Evolutionary conservation across 345 rosid genomes (phyloP), one percentile per base, ranked within the genome.

Genomic region (Murraya koenigii): DNA sequence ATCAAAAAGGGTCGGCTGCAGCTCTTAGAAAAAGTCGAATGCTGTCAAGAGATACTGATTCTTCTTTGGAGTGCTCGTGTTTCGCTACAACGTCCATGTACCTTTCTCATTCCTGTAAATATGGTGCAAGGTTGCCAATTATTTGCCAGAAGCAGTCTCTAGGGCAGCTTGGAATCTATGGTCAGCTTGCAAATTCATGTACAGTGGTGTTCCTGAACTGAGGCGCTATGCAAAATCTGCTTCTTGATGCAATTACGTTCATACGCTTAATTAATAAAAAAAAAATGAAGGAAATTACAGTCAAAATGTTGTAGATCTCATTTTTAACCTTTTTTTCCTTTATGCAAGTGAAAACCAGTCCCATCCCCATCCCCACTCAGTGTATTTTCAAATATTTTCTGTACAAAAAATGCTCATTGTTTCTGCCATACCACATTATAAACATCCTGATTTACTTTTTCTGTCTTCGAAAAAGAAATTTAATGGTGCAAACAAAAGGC

Each of bases 101-200:
- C 76, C 77, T 82, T 52, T 79, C 90, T 64, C 82, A 58, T 35
- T 59, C 78, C 6, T 85, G 97, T 67, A 90, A 86, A 87, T 84
- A 84, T 20, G 83, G 90, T 39, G 82, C 85, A 17, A 85, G 91
- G 75, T 84, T 68, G 61, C 88, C 87, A 26, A 80, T 87, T 66
- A 80, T 89, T 66, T 88, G 89, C 82, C 84, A 66, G 79, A 88
- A 84, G 89, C 92, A 88, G 71, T 87, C 86, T n/a, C 89, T 79
- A 73, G 86, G 80, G 1, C 88, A 80, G 82, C 80, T 80, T 25
- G 79, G 87, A 25, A 68, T 89, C 66, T 85, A 78, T 58, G 84
- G 89, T 80, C 89, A 86, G 80, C 82, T 90, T 84, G 84, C 86
- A 77, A 87, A 81, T 28, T 82, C 90, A 38, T 83, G 90, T 80